Base-by-base conservation (phyloP, 768 basidiomycete species). In the Trametes cubensis region DNA sequence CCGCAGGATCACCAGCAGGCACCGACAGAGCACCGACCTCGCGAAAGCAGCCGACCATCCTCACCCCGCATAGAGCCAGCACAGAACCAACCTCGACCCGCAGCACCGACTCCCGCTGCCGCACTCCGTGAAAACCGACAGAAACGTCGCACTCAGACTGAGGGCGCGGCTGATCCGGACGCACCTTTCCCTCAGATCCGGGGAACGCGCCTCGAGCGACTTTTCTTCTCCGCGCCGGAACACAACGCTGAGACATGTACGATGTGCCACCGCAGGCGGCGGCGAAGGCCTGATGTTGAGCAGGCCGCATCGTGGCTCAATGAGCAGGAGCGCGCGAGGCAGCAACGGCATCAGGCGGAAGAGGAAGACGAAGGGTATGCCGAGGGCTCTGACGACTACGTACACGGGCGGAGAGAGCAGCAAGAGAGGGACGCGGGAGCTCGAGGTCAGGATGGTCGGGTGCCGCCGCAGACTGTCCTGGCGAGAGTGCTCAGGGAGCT, bases 401-500 rank as follows among this genome's bases (percentile, higher is more conserved):
- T 72, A 10, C 65, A 55, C 17, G 60, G 49, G 15, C 64, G 56
- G 25, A 26, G 72, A 45, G 51, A 70, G 68, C 47, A 11, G 26
- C 38, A 30, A 17, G 52, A 52, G 10, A 38, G 38, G 50, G 38
- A 44, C 13, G 62, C 41, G 28, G 28, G 54, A 23, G 55, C 42
- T 20, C 44, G 47, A 60, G 49, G 20, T 11, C 57, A 70, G 20
- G 68, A 72, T 17, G 67, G 71, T 44, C 80, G 79, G 51, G 67
- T 92, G 7, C 95, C 94, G 2, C 90, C 94, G 23, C 95, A 98
- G 74, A 95, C 94, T 0, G 85, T 96, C 14, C 82, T 97, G 4
- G 82, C 86, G 28, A 80, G 90, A 4, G 93, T 97, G 13, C 77
- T 98, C 30, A 73, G 89, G 62, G 94, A 96, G 74, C 79, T 99